Base-by-base conservation (phyloP, 805 yeast species). In the Candida tammaniensis region DNA sequence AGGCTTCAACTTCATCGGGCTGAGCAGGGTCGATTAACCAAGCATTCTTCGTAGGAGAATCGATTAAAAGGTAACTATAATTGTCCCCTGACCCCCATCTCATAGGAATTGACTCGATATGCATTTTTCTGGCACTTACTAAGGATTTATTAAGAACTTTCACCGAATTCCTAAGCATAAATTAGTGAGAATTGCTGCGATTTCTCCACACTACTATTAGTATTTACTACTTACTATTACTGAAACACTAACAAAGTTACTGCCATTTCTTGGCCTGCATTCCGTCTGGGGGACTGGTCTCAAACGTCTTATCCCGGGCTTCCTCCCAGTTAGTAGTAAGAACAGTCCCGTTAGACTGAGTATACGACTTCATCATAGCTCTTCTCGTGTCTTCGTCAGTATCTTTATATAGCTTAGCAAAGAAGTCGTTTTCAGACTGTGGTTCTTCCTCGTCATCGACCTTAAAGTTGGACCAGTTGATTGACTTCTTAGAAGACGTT, bases 281-380 rank as follows among this genome's bases (percentile, higher is more conserved):
- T 10, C 87, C 91, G 27, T 78, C 82, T 0, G 95, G 95, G 0
- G 95, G 88, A 16, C 70, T 59, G 2, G 82, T 72, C 48, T 80
- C 83, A 27, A 82, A 83, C 14, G 57, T 68, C 39, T 76, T 78
- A 36, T 73, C 68, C 24, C 76, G 68, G 2, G 94, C 98, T 40
- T 87, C 95, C 8, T 64, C 74, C 99, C 99, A 93, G 53, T 86
- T 85, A 4, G 98, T 93, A 29, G 95, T 86, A 39, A 93, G 66
- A 2, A 95, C 78, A 0, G 98, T 93, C 14, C 99, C 99, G 48
- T 85, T 83, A 47, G 95, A 85, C 59, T 93, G 96, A n/a, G 78
- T 70, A 50, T 76, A 93, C 34, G 96, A 86, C 63, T 93, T 93
- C 95, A 86, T 83, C 98, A 93, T 93, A 2, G 99, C 99, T 33